phyloP scores from a whole-genome alignment of 164 flowering plant genomes.

The Umbilicus rupestris region DNA sequence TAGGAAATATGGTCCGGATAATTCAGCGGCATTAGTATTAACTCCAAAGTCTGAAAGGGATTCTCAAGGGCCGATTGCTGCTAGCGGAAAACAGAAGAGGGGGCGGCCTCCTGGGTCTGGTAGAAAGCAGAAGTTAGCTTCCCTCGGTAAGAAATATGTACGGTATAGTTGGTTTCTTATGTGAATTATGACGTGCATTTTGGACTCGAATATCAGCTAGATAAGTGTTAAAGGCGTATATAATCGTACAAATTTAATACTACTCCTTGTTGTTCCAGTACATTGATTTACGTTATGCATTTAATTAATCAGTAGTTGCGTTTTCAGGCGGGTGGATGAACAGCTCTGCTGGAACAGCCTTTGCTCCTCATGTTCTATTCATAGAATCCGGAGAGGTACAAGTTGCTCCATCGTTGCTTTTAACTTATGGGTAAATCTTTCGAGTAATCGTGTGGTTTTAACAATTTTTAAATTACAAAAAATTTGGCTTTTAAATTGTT shows the following conservation, averaged over 20 bases:
- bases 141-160: constrained; percentile 29
- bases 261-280: no score
- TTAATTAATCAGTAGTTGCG: background rate
- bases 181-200: no score
- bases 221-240: no score
- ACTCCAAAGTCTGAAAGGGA: constrained; percentile 30
- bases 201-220: no score
- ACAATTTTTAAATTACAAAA: no score
- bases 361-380: constrained; percentile 49
- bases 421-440: background rate
- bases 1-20: constrained; percentile 54
- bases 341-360: constrained; percentile 56
- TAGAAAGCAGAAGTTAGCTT: constrained; percentile 56
- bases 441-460: no score
- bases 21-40: constrained; percentile 37
- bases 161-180: background rate
- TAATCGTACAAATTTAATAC: no score
- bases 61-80: constrained; percentile 15
- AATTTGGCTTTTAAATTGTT: no score
- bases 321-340: constrained; percentile 63
- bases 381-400: constrained; percentile 50
- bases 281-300: no score
- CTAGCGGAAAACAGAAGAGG: constrained; percentile 21
- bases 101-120: constrained; percentile 67
- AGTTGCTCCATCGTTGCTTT: background rate